Base-by-base conservation (phyloP, 176 grass and related monocot species). In the Phoenix roebelenii region DNA sequence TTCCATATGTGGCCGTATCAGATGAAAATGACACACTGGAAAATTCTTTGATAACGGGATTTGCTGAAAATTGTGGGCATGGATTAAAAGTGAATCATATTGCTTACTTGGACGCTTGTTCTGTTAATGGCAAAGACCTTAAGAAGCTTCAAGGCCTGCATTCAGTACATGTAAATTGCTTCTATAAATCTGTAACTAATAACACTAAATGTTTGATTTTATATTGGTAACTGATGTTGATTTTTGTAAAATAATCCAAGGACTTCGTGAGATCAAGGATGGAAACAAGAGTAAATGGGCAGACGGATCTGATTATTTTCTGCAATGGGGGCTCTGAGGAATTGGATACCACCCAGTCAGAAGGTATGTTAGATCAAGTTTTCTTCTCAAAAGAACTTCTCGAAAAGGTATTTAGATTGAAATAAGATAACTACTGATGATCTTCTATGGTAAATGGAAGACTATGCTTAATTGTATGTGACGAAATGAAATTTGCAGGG, bases 1-100 rank as follows among this genome's bases (percentile, higher is more conserved):
- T 88, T 58, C 93, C 87, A 0, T 92, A 92, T 71, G 84, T 92
- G 66, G 70, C 72, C 58, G 62, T 79, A n/a, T 25, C 79, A 77
- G 70, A 85, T 65, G 81, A 75, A 56, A 53, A 76, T 51, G 84
- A 85, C 18, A 92, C 63, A 60, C 25, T 92, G 75, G 87, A 98
- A 81, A 73, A 74, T 44, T 87, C 81, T 26, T 75, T 98, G 73
- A 22, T 98, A 29, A 70, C 81, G 44, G 73, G 78, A 60, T 83
- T 98, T 82, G 49, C 76, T 71, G 78, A 92, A 19, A 92, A 73
- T 74, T 98, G 93, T 63, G 80, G 75, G 15, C 66, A 39, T 63
- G 84, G 64, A 66, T 80, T 92, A 16, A 58, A 61, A 35, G 65
- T 76, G 54, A 83, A 85, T 25, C 70, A 17, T 61, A 48, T 85